A percentile compares a stretch with the other conserved stretches of the same genome.
Conservation (phyloP, 768 basidiomycete genomes). For the Podaxis sp. region DNA sequence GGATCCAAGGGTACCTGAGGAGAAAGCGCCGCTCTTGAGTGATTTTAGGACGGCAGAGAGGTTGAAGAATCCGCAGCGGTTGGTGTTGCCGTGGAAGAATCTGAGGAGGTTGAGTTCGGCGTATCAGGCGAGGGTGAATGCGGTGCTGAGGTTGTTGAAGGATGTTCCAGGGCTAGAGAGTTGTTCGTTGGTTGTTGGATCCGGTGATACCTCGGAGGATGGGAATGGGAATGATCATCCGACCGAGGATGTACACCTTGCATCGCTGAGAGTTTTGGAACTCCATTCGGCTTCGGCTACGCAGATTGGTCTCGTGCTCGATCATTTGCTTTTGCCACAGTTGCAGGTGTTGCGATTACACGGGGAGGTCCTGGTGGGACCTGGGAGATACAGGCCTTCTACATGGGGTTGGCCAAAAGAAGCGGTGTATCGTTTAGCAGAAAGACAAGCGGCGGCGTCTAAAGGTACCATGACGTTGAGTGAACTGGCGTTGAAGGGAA, state of each 20-base stretch:
- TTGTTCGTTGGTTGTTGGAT: not conserved
- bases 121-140: not conserved
- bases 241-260: not conserved
- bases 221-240: not conserved
- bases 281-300: not conserved
- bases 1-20: not conserved
- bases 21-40: not conserved
- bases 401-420: not conserved
- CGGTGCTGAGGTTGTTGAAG: not conserved
- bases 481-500: not conserved
- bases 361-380: not conserved
- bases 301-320: not conserved
- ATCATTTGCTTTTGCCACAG: not conserved
- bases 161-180: not conserved
- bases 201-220: not conserved
- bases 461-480: not conserved
- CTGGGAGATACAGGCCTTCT: not conserved
- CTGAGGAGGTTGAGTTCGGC: not conserved
- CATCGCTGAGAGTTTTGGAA: not conserved
- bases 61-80: not conserved
- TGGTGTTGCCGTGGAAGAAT: not conserved
- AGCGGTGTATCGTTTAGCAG: not conserved
- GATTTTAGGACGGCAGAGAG: conserved; percentile 1
- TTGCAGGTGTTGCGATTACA: not conserved
- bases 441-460: not conserved